Conservation (phyloP, 2,329 filamentous ascomycete species). For the Monilinia polystroma region DNA sequence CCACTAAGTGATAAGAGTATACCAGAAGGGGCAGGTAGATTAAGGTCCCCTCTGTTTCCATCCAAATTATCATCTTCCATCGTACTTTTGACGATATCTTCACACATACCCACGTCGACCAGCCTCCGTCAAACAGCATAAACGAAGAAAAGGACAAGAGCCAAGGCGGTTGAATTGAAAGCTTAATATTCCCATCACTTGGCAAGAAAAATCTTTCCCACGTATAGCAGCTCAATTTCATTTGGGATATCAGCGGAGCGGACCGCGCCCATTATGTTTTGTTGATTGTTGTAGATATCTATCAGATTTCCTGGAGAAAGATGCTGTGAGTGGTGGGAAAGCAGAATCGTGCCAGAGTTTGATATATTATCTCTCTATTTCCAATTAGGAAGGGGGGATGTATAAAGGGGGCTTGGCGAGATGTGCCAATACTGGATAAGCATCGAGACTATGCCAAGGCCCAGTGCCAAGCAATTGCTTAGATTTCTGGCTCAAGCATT, state of each 20-base stretch:
- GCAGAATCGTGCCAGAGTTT: not conserved
- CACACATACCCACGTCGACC: not conserved
- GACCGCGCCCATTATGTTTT: not conserved
- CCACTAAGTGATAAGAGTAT: not conserved
- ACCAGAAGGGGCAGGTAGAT: constrained; percentile 11
- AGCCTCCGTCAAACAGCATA: not conserved
- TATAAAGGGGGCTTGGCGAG: constrained; percentile 11
- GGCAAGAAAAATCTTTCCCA: not conserved
- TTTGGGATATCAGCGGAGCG: not conserved
- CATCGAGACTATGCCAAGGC: not conserved
- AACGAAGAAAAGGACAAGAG: constrained; percentile 1
- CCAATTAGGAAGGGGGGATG: constrained; percentile 1
- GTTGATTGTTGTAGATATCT: not conserved
- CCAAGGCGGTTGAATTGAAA: constrained; percentile 4
- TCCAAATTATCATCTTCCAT: not conserved
- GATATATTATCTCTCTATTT: not conserved
- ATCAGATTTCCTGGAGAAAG: constrained; percentile 4
- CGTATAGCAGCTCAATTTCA: constrained; percentile 2
- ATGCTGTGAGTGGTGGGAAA: not conserved
- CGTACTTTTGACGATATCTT: not conserved
- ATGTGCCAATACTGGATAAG: constrained; percentile 3
- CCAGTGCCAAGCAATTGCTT: constrained; percentile 13
- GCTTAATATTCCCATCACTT: not conserved
- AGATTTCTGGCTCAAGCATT: not conserved
- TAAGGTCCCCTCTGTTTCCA: not conserved